A percentile compares a stretch with the other conserved stretches of the same genome.
These are phyloP conservation scores for Neonectria neomacrospora DNA, from an alignment of 2,329 filamentous ascomycete species.

Conservation along the genomic window DNA sequence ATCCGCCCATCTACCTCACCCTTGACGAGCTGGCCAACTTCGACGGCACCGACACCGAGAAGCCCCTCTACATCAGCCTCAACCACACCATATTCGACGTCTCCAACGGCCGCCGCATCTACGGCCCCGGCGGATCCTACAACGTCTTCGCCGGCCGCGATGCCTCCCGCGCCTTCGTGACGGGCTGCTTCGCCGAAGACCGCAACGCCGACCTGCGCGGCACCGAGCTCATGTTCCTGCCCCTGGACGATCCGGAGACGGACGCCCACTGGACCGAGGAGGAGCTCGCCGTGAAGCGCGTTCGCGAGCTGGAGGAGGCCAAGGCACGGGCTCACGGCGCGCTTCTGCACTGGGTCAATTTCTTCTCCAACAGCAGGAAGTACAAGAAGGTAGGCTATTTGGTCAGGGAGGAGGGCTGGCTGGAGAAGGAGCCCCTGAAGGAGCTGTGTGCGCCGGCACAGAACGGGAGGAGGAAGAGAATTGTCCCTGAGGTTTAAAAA, in stretches of 20 bases:
- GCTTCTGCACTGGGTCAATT: conserved; percentile 82
- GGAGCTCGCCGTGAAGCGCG: conserved; percentile 64
- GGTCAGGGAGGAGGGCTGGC: conserved; percentile 68
- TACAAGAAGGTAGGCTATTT: conserved; percentile 86
- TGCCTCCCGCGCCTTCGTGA: conserved; percentile 88
- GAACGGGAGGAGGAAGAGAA: conserved; percentile 65
- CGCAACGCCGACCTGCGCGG: conserved; percentile 85
- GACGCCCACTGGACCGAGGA: conserved; percentile 68
- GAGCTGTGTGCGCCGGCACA: conserved; percentile 77
- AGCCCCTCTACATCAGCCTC: conserved; percentile 90
- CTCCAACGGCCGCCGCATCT: conserved; percentile 72
- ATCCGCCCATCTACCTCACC: conserved; percentile 75
- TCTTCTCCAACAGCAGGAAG: conserved; percentile 83
- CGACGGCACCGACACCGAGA: conserved; percentile 78
- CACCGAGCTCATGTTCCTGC: conserved; percentile 85
- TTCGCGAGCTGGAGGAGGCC: conserved; percentile 73
- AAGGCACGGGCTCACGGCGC: conserved; percentile 71
- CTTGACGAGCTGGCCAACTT: conserved; percentile 77
- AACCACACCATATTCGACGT: conserved; percentile 91
- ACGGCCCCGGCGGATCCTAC: conserved; percentile 89
- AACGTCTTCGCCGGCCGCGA: conserved; percentile 87
- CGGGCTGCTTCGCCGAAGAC: conserved; percentile 91
- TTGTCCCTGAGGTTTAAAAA: conserved; percentile 41
- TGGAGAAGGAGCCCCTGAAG: conserved; percentile 69
- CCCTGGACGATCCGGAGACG: conserved; percentile 69